phyloP scores from a whole-genome alignment of 2,329 filamentous ascomycete species.

The Periconia sp. region DNA sequence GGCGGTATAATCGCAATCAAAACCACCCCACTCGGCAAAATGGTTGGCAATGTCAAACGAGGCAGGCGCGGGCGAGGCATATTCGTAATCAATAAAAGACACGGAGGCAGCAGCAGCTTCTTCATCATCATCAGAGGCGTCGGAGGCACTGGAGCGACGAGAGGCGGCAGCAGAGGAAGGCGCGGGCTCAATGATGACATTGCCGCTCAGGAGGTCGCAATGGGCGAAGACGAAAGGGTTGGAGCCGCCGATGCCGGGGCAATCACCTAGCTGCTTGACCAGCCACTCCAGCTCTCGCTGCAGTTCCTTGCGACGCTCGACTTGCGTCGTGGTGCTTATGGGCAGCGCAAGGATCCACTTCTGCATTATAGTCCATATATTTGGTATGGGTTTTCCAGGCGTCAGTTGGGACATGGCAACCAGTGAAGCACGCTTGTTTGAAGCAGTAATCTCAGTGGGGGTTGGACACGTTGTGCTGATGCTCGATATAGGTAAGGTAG shows the following conservation, averaged over 20 bases:
- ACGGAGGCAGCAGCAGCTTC: constrained; percentile 28
- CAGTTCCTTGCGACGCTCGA: constrained; percentile 65
- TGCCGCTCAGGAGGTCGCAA: constrained; percentile 93
- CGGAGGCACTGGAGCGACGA: constrained; percentile 35
- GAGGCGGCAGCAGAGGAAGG: constrained; percentile 37
- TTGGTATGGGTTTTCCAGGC: constrained; percentile 73
- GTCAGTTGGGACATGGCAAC: constrained; percentile 47
- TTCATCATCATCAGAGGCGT: constrained; percentile 31
- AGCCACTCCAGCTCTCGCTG: constrained; percentile 75
- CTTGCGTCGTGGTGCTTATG: constrained; percentile 68
- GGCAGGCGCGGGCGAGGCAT: constrained; percentile 88
- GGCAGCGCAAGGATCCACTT: constrained; percentile 93
- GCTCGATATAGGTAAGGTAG: constrained; percentile 60
- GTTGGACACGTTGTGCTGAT: constrained; percentile 46
- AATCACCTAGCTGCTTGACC: constrained; percentile 71
- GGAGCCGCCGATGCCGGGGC: constrained; percentile 68
- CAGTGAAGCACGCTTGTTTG: constrained; percentile 40
- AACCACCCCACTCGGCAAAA: constrained; percentile 97
- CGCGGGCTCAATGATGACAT: constrained; percentile 79
- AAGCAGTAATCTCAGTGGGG: constrained; percentile 29
- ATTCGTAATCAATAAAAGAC: constrained; percentile 96
- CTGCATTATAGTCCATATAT: constrained; percentile 92
- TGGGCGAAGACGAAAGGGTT: constrained; percentile 88
- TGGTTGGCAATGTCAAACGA: constrained; percentile 98
- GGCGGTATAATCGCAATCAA: constrained; percentile 86